Evolutionary conservation across 2,329 filamentous ascomycete genomes (phyloP).

Genomic region (Pyrenochaeta sp.): DNA sequence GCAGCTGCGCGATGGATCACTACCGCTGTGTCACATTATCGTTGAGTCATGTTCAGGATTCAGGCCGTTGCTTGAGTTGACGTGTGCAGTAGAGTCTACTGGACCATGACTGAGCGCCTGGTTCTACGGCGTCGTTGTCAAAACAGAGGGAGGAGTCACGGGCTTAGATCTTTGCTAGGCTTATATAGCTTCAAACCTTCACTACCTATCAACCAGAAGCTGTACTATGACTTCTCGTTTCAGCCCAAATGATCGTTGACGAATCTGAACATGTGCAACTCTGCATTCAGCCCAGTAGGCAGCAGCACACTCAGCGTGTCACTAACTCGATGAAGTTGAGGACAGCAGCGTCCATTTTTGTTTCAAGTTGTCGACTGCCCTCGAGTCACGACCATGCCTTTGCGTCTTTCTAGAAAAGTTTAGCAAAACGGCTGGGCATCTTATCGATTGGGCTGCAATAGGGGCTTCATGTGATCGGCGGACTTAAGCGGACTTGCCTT

Average conservation of each 20-base stretch:
- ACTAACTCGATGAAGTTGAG: too few relatives aligned
- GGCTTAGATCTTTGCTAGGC: background rate
- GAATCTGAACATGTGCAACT: background rate
- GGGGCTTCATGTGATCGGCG: constrained; percentile 27
- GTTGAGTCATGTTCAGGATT: constrained; percentile 6
- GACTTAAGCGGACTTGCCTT: constrained; percentile 35
- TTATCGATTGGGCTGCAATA: constrained; percentile 32
- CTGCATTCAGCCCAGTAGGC: background rate
- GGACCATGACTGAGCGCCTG: too few relatives aligned
- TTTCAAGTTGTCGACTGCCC: background rate
- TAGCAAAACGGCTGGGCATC: constrained; percentile 5
- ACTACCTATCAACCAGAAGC: background rate
- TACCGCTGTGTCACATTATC: constrained; percentile 9
- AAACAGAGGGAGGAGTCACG: background rate
- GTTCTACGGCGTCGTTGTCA: background rate
- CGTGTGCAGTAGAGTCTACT: too few relatives aligned
- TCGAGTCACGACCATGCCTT: constrained; percentile 2
- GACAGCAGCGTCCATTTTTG: background rate
- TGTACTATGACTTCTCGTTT: background rate
- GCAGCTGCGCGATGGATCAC: constrained; percentile 7
- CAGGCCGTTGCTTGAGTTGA: too few relatives aligned
- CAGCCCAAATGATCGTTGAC: background rate
- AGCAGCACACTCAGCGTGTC: too few relatives aligned
- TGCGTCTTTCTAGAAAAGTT: constrained; percentile 29
- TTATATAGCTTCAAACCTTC: background rate